These are phyloP conservation scores for Rhinocladiella mackenziei DNA, from an alignment of 2,329 filamentous ascomycete species.

Conservation along the genomic window DNA sequence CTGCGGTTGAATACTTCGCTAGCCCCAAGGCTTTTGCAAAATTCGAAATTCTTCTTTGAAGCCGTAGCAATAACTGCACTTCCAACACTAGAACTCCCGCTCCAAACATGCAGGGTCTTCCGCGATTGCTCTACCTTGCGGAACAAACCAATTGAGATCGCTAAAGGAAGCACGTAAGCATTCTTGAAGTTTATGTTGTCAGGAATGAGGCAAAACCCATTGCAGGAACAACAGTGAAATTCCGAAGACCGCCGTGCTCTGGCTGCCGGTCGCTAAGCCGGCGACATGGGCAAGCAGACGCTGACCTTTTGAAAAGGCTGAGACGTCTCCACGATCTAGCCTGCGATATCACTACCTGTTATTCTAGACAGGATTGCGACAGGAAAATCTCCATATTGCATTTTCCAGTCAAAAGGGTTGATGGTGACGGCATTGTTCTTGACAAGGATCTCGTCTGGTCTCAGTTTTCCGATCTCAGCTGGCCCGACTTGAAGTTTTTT, in stretches of 20 bases:
- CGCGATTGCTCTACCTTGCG: conserved; percentile 22
- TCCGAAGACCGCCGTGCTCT: conserved; percentile 33
- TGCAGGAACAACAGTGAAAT: conserved; percentile 30
- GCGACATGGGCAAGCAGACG: conserved; percentile 33
- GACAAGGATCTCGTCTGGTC: conserved; percentile 27
- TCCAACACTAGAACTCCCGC: conserved; percentile 50
- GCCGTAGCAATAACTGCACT: conserved; percentile 40
- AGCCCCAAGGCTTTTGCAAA: conserved; percentile 45
- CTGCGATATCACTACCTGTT: conserved; percentile 32
- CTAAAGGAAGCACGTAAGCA: conserved; percentile 34
- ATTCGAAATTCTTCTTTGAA: conserved; percentile 43
- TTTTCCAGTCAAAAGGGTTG: conserved; percentile 36
- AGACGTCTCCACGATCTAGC: conserved; percentile 31
- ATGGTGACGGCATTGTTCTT: conserved; percentile 31
- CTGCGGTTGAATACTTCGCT: conserved; percentile 45
- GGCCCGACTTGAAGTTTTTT: conserved; percentile 26
- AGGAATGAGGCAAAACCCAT: conserved; percentile 31
- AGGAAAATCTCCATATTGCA: conserved; percentile 30
- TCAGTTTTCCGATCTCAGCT: conserved; percentile 18
- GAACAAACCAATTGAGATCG: conserved; percentile 35
- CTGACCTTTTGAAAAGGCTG: conserved; percentile 31
- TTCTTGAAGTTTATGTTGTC: conserved; percentile 31
- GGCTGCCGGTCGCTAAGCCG: conserved; percentile 18
- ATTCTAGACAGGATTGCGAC: conserved; percentile 31
- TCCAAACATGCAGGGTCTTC: conserved; percentile 47